Base-by-base conservation (phyloP, 2,329 filamentous ascomycete species). In the Curvularia sp. region DNA sequence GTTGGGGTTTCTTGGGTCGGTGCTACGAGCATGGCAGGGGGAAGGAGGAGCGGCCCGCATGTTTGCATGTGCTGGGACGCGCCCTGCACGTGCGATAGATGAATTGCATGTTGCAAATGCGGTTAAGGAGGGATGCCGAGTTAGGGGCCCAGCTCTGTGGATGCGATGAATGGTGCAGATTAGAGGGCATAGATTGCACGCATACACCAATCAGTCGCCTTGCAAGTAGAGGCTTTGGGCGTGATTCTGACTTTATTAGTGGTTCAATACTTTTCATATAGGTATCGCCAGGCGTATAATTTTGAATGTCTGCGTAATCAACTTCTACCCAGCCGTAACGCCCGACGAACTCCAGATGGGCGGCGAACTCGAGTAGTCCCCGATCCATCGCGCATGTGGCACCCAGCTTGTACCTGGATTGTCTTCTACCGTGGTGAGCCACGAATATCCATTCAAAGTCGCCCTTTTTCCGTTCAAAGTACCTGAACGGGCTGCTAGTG, bases 301-400 rank as follows among this genome's bases (percentile, higher is more conserved):
- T 5, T 15, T 8, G n/a, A 21, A 18, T 27, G 15, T n/a, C 3
- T 9, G 6, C 25, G 21, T 12, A 28, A 18, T 12, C 3, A 7
- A 5, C 25, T 10, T 21, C 34, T 55, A 49, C 10, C 12, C n/a
- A 43, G 9, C 15, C 21, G 81, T 83, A 3, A 89, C 81, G 0
- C 88, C 87, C 0, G 86, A 87, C 0, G 84, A 84, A 12, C 83
- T 85, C 86, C 87, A 90, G 5, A 89, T 77, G 3, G 61, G 68
- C 8, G 63, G 64, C 10, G 38, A 48, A 3, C 54, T 60, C 47
- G 88, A 87, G 15, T 84, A 86, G 72, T 90, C 87, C 1, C 80
- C 77, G 0, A 89, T 83, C 83, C 85, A 90, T 43, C 88, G 80
- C 23, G 88, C 88, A n/a, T 79, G 77, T 1, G 79, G 75, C 18